Conservation (phyloP, 345 rosid species). For the Populus deltoides region DNA sequence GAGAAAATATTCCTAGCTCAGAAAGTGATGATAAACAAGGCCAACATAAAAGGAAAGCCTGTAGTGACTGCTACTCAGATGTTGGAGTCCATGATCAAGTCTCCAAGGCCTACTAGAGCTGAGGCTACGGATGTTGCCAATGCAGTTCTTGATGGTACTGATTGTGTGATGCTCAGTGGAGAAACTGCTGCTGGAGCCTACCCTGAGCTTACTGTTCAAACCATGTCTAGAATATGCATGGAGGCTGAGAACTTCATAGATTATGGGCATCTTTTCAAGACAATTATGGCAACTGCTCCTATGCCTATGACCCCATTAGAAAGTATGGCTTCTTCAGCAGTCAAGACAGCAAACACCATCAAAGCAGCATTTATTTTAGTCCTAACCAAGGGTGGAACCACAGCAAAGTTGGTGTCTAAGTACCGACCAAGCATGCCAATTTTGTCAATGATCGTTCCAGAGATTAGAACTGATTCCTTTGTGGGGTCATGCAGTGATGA, state of each 20-base stretch:
- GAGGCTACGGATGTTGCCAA: conserved; percentile 44
- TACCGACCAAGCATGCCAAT: conserved; percentile 32
- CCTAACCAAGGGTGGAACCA: conserved; percentile 34
- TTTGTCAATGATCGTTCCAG: conserved; percentile 36
- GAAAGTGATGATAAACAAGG: conserved; percentile 36
- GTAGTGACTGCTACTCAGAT: conserved; percentile 39
- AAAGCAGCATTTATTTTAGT: conserved; percentile 35
- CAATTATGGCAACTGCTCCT: conserved; percentile 24
- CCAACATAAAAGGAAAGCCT: conserved; percentile 36
- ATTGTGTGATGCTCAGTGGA: conserved; percentile 40
- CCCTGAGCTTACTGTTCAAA: conserved; percentile 35
- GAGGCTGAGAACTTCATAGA: conserved; percentile 34
- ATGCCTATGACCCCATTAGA: conserved; percentile 41
- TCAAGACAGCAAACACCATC: conserved; percentile 29
- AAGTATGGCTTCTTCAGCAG: conserved; percentile 41
- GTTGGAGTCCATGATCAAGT: conserved; percentile 44
- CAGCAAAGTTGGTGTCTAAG: conserved; percentile 38
- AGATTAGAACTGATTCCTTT: conserved; percentile 21
- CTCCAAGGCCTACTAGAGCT: conserved; percentile 41
- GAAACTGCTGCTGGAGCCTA: conserved; percentile 45
- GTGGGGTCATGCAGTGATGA: conserved; percentile 36
- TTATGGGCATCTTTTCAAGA: conserved; percentile 30
- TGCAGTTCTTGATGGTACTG: conserved; percentile 40
- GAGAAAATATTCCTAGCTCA: conserved; percentile 42
- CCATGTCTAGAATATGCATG: conserved; percentile 37